Conservation (phyloP, 2,329 filamentous ascomycete genomes). For the Monilinia laxa region DNA sequence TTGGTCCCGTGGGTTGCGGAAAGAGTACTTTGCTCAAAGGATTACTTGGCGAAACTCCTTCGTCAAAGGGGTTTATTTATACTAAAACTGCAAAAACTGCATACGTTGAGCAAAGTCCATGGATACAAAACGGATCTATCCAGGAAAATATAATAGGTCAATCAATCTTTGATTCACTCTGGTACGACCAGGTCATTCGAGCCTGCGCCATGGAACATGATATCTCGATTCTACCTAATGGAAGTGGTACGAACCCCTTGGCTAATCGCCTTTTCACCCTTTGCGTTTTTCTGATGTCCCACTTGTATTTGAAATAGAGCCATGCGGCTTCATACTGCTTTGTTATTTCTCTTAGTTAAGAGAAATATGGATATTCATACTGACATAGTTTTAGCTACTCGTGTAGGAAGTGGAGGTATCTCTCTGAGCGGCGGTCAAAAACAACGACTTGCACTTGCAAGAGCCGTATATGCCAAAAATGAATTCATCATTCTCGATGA, state of each 20-base stretch:
- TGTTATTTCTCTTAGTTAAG: background rate
- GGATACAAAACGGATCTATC: constrained; percentile 47
- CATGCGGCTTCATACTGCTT: background rate
- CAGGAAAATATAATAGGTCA: constrained; percentile 44
- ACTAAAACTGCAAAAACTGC: constrained; percentile 35
- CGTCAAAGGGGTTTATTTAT: constrained; percentile 34
- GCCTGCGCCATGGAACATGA: constrained; percentile 63
- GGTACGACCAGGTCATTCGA: constrained; percentile 65
- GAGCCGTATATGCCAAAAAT: constrained; percentile 46
- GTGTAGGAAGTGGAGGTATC: constrained; percentile 40
- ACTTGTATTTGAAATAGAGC: background rate
- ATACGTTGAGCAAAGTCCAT: constrained; percentile 49
- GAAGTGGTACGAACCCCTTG: constrained; percentile 61
- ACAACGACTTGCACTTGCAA: constrained; percentile 56
- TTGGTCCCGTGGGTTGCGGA: constrained; percentile 40
- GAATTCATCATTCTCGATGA: constrained; percentile 38
- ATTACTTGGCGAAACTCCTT: constrained; percentile 37
- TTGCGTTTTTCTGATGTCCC: background rate
- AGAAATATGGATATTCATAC: background rate
- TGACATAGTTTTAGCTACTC: constrained; percentile 28
- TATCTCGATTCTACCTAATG: constrained; percentile 59
- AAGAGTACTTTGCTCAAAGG: constrained; percentile 39
- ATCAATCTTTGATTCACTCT: constrained; percentile 49
- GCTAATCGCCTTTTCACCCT: background rate
- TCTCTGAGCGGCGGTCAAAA: constrained; percentile 40